Conservation (phyloP, 805 yeast genomes). For the Teunomyces cretensis region DNA sequence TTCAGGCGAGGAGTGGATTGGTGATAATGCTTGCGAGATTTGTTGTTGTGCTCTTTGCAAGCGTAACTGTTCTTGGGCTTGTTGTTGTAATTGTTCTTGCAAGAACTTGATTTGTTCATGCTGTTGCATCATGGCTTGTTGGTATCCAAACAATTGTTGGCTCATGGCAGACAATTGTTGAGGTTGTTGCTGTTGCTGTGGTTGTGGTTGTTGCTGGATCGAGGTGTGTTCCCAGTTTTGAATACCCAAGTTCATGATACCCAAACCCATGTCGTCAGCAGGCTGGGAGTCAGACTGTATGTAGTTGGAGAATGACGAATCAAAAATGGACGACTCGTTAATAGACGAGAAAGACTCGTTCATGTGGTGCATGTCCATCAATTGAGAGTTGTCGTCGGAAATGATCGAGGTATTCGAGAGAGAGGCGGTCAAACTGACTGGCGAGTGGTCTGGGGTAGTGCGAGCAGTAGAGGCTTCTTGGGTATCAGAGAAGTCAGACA, state of each 20-base stretch:
- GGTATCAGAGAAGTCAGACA: conserved; percentile 7
- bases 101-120: conserved; percentile 22
- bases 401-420: conserved; percentile 4
- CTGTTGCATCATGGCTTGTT: conserved; percentile 23
- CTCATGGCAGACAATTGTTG: conserved; percentile 6
- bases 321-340: conserved; percentile 17
- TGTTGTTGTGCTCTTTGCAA: conserved; percentile 5
- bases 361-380: conserved; percentile 14
- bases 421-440: not conserved
- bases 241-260: conserved; percentile 23
- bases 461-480: conserved; percentile 4
- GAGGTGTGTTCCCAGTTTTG: conserved; percentile 17
- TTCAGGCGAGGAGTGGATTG: conserved; percentile 1
- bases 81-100: conserved; percentile 23
- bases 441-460: conserved; percentile 7
- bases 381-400: conserved; percentile 3
- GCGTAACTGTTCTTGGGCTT: conserved; percentile 12
- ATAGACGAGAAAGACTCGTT: conserved; percentile 18
- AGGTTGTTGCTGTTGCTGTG: conserved; percentile 2
- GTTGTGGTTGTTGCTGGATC: not conserved
- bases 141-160: conserved; percentile 15
- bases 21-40: conserved; percentile 1
- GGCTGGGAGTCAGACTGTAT: conserved; percentile 10
- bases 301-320: conserved; percentile 12
- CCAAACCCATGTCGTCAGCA: conserved; percentile 21